Base-by-base conservation (phyloP, 2,329 filamentous ascomycete genomes). In the Colletotrichum australisinense region DNA sequence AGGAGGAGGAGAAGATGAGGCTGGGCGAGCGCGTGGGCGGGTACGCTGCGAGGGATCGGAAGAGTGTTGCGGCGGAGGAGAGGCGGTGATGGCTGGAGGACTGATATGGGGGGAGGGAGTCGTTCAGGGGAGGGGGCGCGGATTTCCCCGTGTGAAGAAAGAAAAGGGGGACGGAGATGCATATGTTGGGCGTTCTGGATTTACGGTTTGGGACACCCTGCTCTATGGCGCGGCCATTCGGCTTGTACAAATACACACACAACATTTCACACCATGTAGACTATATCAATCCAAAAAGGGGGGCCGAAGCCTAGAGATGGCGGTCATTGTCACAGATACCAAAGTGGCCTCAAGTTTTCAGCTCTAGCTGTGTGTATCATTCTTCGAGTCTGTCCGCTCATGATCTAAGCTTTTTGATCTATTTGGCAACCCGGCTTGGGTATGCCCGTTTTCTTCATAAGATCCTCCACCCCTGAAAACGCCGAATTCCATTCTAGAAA, bases 21-120 rank as follows among this genome's bases (percentile, higher is more conserved):
- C 79, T 81, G 71, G 86, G 82, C 42, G 90, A 92, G 83, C 83
- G 88, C 75, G 82, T 92, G 46, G 90, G 89, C 8, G 90, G 89
- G 11, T 84, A 87, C 76, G 82, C 86, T 58, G 84, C 84, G 76
- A 81, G 80, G 79, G 81, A 84, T 76, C 78, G 81, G 71, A 76
- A 75, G 76, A 76, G 76, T 49, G 74, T 74, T 75, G 22, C 57
- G 1, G 53, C 46, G 11, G 67, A 67, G 68, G 73, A 59, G 32
- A 63, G 73, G 63, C 53, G 56, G 28, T 64, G 60, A 49, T 42
- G 38, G 4, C 32, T 12, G 9, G 32, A 62, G 24, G 11, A 22
- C 26, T 9, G 38, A 38, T 53, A 49, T 63, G 63, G 56, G 26
- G 58, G 8, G n/a, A 24, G 8, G 55, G n/a, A 49, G 28, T 4